phyloP scores from a whole-genome alignment of 768 basidiomycete genomes.

The Lentinus tigrinus region DNA sequence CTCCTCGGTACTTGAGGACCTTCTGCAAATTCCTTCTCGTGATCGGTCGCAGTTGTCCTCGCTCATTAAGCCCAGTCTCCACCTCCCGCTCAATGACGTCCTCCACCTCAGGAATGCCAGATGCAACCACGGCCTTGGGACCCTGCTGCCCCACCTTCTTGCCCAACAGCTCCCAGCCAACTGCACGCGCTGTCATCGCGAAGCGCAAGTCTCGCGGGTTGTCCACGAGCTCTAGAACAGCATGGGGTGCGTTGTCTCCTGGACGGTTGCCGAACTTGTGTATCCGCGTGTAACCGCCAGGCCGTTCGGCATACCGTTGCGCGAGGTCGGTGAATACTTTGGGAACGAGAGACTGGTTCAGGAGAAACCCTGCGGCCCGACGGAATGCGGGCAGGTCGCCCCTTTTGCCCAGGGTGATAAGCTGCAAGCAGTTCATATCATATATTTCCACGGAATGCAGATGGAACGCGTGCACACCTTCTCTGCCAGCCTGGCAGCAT shows the following conservation, averaged over 20 bases:
- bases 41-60: constrained; percentile 51
- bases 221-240: constrained; percentile 94
- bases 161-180: constrained; percentile 80
- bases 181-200: constrained; percentile 83
- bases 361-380: constrained; percentile 76
- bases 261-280: constrained; percentile 86
- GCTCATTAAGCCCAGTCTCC: constrained; percentile 35
- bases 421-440: constrained; percentile 39
- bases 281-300: constrained; percentile 94
- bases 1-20: constrained; percentile 57
- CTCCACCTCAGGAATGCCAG: constrained; percentile 45
- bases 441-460: not conserved
- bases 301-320: constrained; percentile 73
- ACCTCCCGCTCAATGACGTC: constrained; percentile 51
- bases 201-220: constrained; percentile 85
- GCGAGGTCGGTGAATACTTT: constrained; percentile 84
- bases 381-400: constrained; percentile 68
- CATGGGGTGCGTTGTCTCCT: constrained; percentile 92
- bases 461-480: constrained; percentile 51
- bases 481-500: constrained; percentile 87
- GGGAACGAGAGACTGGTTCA: constrained; percentile 68
- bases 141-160: constrained; percentile 47
- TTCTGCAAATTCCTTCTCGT: constrained; percentile 80
- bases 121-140: constrained; percentile 48
- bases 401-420: constrained; percentile 91